A percentile compares a stretch with the other conserved stretches of the same genome.
phyloP scores from a whole-genome alignment of 2,329 filamentous ascomycete genomes.

The Verticillium longisporum region DNA sequence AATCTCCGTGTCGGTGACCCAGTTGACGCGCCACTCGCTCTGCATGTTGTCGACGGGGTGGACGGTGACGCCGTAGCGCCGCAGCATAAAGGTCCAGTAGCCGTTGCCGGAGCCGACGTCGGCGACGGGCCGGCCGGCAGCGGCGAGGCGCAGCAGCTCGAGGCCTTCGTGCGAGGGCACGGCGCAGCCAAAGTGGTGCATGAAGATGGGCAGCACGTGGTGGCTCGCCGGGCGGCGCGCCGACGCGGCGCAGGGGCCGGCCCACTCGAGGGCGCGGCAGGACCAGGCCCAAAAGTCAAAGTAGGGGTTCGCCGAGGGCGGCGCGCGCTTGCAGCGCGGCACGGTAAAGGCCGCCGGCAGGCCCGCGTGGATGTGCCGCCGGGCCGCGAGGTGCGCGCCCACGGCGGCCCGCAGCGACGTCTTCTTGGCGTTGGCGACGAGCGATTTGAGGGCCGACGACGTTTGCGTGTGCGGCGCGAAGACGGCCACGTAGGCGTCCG shows the following conservation, averaged over 20 bases:
- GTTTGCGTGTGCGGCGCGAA: conserved; percentile 57
- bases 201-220: conserved; percentile 64
- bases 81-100: conserved; percentile 69
- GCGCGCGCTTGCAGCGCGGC: conserved; percentile 35
- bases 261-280: conserved; percentile 58
- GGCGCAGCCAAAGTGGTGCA: conserved; percentile 73
- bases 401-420: conserved; percentile 51
- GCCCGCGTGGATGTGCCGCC: conserved; percentile 42
- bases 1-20: conserved; percentile 61
- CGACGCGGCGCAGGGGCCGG: conserved; percentile 48
- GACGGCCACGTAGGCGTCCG: conserved; percentile 59
- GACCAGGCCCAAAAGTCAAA: conserved; percentile 62
- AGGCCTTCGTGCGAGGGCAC: conserved; percentile 63
- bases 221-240: conserved; percentile 50
- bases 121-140: conserved; percentile 46
- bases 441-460: conserved; percentile 53
- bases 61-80: conserved; percentile 47
- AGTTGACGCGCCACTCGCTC: conserved; percentile 61
- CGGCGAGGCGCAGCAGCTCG: conserved; percentile 49
- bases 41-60: conserved; percentile 61
- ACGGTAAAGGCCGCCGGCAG: conserved; percentile 31
- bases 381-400: conserved; percentile 46
- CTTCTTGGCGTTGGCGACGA: conserved; percentile 58
- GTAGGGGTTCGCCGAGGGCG: conserved; percentile 53
- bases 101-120: conserved; percentile 68